Evolutionary conservation across 257 asterid species (phyloP).

Genomic region (Gynochthodes officinalis): DNA sequence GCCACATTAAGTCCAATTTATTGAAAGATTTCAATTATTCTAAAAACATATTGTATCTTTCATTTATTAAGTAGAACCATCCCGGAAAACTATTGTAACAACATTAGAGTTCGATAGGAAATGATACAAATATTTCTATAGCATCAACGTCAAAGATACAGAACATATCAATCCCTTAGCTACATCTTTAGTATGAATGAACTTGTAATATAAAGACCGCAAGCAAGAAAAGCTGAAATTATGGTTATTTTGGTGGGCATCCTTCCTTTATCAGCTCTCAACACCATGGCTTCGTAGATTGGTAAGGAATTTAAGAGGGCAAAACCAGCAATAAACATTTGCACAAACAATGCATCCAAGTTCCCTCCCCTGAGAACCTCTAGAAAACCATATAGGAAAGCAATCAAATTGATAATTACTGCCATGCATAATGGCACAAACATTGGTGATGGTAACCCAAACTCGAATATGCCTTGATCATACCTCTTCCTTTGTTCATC

Average conservation of each 20-base stretch:
- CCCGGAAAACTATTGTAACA: no score
- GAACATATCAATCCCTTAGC: no score
- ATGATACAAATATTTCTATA: no score
- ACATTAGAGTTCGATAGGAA: no score
- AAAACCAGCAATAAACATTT: conserved; percentile 44
- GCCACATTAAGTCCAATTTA: no score
- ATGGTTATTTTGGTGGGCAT: conserved; percentile 50
- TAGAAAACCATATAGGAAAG: conserved; percentile 21
- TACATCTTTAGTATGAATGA: conserved; percentile 1
- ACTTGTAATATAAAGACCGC: conserved; percentile 23
- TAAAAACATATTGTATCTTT: no score
- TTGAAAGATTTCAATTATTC: no score
- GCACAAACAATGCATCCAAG: conserved; percentile 29
- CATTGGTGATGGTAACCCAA: conserved; percentile 67
- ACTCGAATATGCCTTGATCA: conserved; percentile 52
- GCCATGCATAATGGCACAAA: conserved; percentile 52
- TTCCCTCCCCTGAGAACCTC: no score
- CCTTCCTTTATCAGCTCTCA: conserved; percentile 56
- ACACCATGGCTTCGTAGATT: conserved; percentile 62
- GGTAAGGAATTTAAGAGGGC: conserved; percentile 57
- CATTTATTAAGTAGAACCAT: no score
- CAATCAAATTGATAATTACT: conserved; percentile 36
- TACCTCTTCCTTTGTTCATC: conserved; percentile 52
- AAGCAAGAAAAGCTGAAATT: conserved; percentile 36
- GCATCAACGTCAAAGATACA: no score